Conservation (phyloP, 2,329 filamentous ascomycete species). For the Fusarium multiceps region DNA sequence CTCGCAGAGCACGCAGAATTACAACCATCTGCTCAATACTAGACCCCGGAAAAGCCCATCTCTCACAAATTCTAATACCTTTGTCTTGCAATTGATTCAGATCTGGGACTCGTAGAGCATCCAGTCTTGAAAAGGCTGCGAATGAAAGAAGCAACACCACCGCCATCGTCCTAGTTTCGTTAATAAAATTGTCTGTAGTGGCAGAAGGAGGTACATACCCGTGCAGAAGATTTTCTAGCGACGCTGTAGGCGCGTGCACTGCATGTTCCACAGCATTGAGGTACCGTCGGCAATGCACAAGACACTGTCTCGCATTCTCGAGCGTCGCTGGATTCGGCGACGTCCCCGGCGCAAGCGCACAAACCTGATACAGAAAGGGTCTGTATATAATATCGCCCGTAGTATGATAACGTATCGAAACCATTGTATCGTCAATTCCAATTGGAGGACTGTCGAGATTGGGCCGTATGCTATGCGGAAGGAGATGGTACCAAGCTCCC, state of each 20-base stretch:
- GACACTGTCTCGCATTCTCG: conserved; percentile 34
- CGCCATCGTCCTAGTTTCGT: conserved; percentile 27
- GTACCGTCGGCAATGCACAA: conserved; percentile 31
- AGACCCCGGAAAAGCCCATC: conserved; percentile 36
- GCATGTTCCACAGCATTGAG: conserved; percentile 31
- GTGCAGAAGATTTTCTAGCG: conserved; percentile 32
- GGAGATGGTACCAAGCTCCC: conserved; percentile 36
- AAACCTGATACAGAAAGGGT: conserved; percentile 34
- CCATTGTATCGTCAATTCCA: conserved; percentile 32
- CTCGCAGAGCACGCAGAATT: conserved; percentile 33
- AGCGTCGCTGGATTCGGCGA: conserved; percentile 12
- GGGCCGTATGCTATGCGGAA: conserved; percentile 32
- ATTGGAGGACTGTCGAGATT: conserved; percentile 15
- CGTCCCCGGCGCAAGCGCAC: conserved; percentile 1
- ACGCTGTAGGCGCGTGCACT: conserved; percentile 18
- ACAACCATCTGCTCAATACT: conserved; percentile 41
- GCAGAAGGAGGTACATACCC: conserved; percentile 1
- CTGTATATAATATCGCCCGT: conserved; percentile 36
- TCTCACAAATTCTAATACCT: conserved; percentile 33
- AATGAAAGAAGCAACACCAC: too few relatives aligned
- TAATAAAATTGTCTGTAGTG: neutral
- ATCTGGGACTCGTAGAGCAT: conserved; percentile 25
- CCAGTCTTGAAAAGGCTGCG: conserved; percentile 31
- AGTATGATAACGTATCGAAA: conserved; percentile 35
- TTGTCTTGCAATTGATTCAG: conserved; percentile 35